Evolutionary conservation across 2,329 filamentous ascomycete genomes (phyloP).

Genomic region (Pseudogymnoascus sp.): DNA sequence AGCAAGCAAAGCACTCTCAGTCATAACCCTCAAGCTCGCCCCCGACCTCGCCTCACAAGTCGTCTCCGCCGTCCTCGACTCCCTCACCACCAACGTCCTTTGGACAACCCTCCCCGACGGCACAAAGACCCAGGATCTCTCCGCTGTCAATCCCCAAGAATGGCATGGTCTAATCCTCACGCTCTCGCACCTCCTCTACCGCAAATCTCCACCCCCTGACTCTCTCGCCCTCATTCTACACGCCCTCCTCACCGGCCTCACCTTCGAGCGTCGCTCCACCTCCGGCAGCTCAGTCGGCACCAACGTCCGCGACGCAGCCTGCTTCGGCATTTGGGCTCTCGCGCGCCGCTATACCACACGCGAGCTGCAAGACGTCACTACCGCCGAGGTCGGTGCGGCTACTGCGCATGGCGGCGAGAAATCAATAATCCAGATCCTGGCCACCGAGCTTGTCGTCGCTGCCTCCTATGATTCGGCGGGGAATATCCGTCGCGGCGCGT

Average conservation of each 20-base stretch:
- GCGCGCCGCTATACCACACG: conserved; percentile 76
- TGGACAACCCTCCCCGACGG: conserved; percentile 36
- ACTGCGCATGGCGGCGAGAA: conserved; percentile 31
- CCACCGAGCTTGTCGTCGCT: conserved; percentile 70
- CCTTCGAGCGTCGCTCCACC: conserved; percentile 80
- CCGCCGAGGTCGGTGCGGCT: conserved; percentile 29
- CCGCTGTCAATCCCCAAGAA: conserved; percentile 68
- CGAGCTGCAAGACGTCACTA: conserved; percentile 58
- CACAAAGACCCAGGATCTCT: conserved; percentile 49
- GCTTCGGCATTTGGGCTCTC: conserved; percentile 91
- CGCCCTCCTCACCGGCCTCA: conserved; percentile 68
- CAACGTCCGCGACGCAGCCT: conserved; percentile 89
- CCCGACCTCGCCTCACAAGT: conserved; percentile 77
- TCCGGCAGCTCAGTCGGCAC: conserved; percentile 80
- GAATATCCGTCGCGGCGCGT: conserved; percentile 87
- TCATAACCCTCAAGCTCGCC: conserved; percentile 74
- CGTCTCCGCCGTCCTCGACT: conserved; percentile 77
- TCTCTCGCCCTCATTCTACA: conserved; percentile 68
- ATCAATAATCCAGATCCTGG: conserved; percentile 66
- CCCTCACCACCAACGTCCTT: conserved; percentile 50
- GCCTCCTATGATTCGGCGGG: conserved; percentile 84
- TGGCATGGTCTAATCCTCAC: conserved; percentile 94
- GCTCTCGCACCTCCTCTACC: conserved; percentile 77
- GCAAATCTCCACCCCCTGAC: conserved; percentile 64
- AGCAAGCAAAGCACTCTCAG: conserved; percentile 84